Percentiles rank a stretch among this genome's conserved stretches.
These are phyloP conservation scores for Coniochaeta sp. DNA, from an alignment of 2,329 filamentous ascomycete genomes.

Conservation along the genomic window DNA sequence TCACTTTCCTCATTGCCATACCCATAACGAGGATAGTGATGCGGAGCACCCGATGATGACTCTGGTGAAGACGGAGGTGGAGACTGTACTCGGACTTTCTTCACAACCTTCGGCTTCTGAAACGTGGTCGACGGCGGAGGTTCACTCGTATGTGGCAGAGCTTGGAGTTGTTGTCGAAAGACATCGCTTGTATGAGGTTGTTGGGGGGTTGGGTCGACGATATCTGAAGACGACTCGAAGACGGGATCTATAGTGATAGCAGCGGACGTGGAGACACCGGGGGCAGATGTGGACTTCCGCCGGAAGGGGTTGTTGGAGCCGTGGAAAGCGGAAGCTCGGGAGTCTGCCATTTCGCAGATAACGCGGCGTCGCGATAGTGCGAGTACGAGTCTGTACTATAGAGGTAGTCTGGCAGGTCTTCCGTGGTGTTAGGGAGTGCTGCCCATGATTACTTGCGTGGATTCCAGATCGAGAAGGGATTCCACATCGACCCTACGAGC, in stretches of 20 bases:
- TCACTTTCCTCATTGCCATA: constrained; percentile 22
- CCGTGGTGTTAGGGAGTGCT: neutral
- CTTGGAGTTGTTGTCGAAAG: constrained; percentile 21
- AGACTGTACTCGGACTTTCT: constrained; percentile 61
- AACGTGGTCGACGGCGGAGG: constrained; percentile 25
- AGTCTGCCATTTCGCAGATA: constrained; percentile 16
- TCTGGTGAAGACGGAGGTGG: constrained; percentile 55
- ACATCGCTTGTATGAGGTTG: constrained; percentile 18
- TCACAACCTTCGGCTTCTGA: constrained; percentile 45
- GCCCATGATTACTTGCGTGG: neutral
- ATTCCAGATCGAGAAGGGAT: neutral
- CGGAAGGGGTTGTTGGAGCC: constrained; percentile 47
- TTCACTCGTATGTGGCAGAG: constrained; percentile 20
- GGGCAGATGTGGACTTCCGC: constrained; percentile 26
- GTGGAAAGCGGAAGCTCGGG: constrained; percentile 22
- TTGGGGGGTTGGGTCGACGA: constrained; percentile 15
- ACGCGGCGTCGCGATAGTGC: neutral
- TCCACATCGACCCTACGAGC: neutral
- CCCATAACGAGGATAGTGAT: constrained; percentile 19
- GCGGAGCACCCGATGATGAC: constrained; percentile 29
- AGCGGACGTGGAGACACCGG: constrained; percentile 13
- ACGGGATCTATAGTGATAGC: neutral
- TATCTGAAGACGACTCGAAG: constrained; percentile 2
- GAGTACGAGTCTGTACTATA: neutral
- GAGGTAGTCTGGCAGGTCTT: neutral